These are phyloP conservation scores for Stenogyne calaminthoides DNA, from an alignment of 305 asterid species.

Conservation along the genomic window DNA sequence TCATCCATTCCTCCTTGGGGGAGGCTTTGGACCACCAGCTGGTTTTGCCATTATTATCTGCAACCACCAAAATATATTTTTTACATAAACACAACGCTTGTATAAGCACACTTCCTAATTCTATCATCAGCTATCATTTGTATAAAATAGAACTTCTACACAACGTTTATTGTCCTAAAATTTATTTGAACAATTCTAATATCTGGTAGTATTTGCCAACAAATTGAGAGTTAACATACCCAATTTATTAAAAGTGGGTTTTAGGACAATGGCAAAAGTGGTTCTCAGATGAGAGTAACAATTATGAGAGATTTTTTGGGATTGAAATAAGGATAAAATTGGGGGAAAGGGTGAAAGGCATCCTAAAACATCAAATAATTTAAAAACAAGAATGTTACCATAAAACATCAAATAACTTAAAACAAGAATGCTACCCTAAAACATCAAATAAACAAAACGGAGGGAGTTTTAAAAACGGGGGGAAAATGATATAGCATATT, in stretches of 20 bases:
- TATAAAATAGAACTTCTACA: not conserved
- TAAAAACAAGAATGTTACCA: no score
- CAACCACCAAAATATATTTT: not conserved
- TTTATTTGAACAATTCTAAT: not conserved
- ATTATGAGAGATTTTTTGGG: no score
- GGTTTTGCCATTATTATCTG: conserved; percentile 99
- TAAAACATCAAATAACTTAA: no score
- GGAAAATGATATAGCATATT: not conserved
- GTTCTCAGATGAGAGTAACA: not conserved
- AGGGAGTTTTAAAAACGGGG: not conserved
- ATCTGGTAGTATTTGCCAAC: not conserved
- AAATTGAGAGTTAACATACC: not conserved
- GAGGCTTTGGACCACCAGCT: conserved; percentile 82
- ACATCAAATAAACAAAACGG: no score
- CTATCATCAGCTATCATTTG: not conserved
- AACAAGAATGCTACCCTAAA: no score
- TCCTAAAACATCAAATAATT: no score
- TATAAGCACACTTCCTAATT: not conserved
- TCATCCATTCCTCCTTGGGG: conserved; percentile 38
- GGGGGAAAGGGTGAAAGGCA: no score
- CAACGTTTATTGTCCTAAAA: not conserved
- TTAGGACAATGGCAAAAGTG: not conserved
- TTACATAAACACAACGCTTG: not conserved
- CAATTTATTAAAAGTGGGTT: not conserved
- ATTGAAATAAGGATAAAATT: no score